Evolutionary conservation across 169 alveolate genomes (phyloP), one percentile per base, ranked within the genome.

Genomic region (Amoebophrya sp.): DNA sequence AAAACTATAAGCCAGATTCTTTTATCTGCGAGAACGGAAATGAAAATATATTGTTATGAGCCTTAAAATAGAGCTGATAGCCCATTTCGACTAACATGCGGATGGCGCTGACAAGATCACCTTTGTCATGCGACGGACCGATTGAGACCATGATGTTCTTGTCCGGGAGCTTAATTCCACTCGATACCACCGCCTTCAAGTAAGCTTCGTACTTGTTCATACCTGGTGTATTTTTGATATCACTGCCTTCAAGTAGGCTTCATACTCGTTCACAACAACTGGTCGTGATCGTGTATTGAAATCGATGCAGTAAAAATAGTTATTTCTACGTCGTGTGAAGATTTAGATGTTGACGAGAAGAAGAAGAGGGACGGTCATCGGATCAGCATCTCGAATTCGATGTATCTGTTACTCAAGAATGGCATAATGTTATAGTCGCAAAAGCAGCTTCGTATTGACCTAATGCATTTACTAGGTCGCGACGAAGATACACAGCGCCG

Each of bases 191-290:
- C 39, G 98, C 97, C 95, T 96, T 96, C 93, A 96, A 92, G 92
- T 95, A 95, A 0, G 98, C 98, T 94, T 96, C 98, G 92, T 95
- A 95, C 93, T 96, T 96, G 93, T 93, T 95, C 38, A 92, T 83
- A 26, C 98, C 98, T 94, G 24, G 38, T 10, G 33, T 26, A 39
- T n/a, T 90, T 41, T 93, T 40, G 98, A 95, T n/a, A 96, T 54
- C 95, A 96, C 90, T 36, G 98, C 97, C 95, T 96, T 96, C 93
- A 96, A 92, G 92, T 95, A 95, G 0, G 98, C 98, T 94, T 96
- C 98, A 91, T 95, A 95, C 93, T 96, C 96, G 93, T 93, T 95
- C 38, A 92, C 78, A 26, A n/a, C 23, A 36, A 26, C 3, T 18
- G 6, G 0, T 24, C 33, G 40, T 41, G 23, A 39, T 90, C 65